Base-by-base conservation (phyloP, 495 filamentous ascomycete species). In the Neurospora tetraspora region DNA sequence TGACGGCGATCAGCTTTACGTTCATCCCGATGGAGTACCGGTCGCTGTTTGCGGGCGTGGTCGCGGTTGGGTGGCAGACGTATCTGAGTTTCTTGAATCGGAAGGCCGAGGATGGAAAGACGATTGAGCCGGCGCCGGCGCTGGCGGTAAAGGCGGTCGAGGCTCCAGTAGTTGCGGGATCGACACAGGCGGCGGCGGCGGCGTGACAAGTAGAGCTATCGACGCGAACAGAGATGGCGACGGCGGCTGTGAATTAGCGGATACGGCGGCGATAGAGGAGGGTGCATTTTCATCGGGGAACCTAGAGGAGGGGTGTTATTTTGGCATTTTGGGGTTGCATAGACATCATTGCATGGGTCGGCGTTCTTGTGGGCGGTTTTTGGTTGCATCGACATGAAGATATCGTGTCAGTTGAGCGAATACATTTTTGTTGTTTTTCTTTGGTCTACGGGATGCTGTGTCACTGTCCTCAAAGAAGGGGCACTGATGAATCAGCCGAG, bases 21-120 rank as follows among this genome's bases (percentile, higher is more conserved):
- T 95, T 93, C 77, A 84, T 98, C 20, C 88, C 89, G 37, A 81
- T 93, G 31, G 88, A 94, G 79, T 94, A 91, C 78, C 85, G 94
- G 69, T 91, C 88, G 70, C 83, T 97, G 10, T 94, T 97, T 79
- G 89, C 91, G 0, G 94, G 89, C 16, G 80, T 88, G 16, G 86
- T 94, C 76, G 94, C 93, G 3, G 90, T 97, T 65, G 92, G 92
- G 2, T 98, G 94, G 94, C 94, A 97, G 82, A 93, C 91, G 4
- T 98, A 98, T 85, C 77, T 98, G 74, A 91, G 89, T 71, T 92
- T 89, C 81, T 81, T 98, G 79, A 97, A 97, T 74, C 88, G 91
- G 80, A 86, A 83, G 73, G 93, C 92, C 5, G 92, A 91, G 75
- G 74, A 76, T 43, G 45, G 74, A 27, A 73, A 40, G 11, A 70